Conservation (phyloP, 345 rosid species). For the Salix dunnii region DNA sequence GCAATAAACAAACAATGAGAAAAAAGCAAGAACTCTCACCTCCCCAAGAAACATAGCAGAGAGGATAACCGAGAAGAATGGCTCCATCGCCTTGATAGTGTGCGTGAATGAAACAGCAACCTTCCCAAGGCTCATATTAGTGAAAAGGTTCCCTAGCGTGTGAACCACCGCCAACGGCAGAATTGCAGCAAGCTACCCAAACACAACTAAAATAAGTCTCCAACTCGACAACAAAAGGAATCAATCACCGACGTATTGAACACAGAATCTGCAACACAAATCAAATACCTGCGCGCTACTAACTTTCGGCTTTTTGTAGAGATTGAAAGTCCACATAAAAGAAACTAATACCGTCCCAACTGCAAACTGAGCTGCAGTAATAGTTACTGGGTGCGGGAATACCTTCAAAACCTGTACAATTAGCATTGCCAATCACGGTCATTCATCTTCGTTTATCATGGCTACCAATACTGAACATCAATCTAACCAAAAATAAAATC, state of each 20-base stretch:
- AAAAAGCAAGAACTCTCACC: conserved; percentile 36
- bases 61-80: conserved; percentile 92
- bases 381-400: conserved; percentile 65
- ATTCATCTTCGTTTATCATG: background rate
- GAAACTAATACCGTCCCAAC: conserved; percentile 72
- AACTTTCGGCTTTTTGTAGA: conserved; percentile 74
- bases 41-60: conserved; percentile 96
- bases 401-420: conserved; percentile 76
- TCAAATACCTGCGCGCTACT: conserved; percentile 38
- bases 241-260: background rate
- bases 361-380: conserved; percentile 68
- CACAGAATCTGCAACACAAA: background rate
- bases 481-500: background rate
- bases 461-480: background rate
- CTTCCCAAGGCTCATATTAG: conserved; percentile 97
- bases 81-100: conserved; percentile 98
- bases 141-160: conserved; percentile 81
- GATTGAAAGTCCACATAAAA: conserved; percentile 76
- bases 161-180: conserved; percentile 90
- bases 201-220: background rate
- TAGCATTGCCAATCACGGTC: background rate
- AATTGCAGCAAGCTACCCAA: conserved; percentile 64
- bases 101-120: conserved; percentile 99
- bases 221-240: background rate
- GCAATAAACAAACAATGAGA: background rate